A percentile compares a stretch with the other conserved stretches of the same genome.
phyloP scores from a whole-genome alignment of 225 moss, liverwort and hornwort species.

The Rhytidiadelphus loreus region DNA sequence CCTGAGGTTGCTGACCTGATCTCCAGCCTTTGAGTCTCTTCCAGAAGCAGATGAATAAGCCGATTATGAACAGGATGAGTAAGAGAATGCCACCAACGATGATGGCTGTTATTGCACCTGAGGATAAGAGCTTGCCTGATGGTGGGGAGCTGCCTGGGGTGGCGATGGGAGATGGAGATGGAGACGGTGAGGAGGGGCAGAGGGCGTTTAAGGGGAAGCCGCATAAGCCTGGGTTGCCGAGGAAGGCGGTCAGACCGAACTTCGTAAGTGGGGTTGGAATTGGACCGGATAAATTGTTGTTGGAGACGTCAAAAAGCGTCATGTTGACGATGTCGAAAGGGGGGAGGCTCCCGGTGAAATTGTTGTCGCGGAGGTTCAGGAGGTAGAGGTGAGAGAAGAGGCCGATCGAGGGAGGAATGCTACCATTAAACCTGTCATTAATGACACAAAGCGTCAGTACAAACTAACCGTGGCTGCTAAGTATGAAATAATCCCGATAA shows the following conservation, averaged over 20 bases:
- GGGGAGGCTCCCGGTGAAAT: slow-evolving; percentile 43
- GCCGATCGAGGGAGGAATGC: slow-evolving; percentile 12
- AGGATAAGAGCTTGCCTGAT: slow-evolving; percentile 12
- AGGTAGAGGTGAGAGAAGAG: slow-evolving; percentile 19
- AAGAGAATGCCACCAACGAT: slow-evolving; percentile 37
- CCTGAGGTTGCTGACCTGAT: background rate
- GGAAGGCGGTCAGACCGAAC: background rate
- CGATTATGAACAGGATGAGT: slow-evolving; percentile 19
- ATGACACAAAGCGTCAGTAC: background rate
- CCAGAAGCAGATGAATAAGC: slow-evolving; percentile 27
- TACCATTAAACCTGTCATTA: slow-evolving; percentile 23
- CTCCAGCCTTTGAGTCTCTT: background rate
- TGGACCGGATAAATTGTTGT: slow-evolving; percentile 22
- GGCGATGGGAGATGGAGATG: background rate
- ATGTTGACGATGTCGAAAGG: slow-evolving; percentile 2
- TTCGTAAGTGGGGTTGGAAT: slow-evolving; percentile 1
- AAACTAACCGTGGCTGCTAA: background rate
- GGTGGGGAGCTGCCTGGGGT: background rate
- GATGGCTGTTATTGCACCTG: slow-evolving; percentile 57
- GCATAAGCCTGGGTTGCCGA: slow-evolving; percentile 22
- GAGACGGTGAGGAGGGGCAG: slow-evolving; percentile 2
- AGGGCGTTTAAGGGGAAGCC: slow-evolving; percentile 5
- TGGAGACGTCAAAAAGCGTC: slow-evolving; percentile 3
- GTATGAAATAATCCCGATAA: background rate
- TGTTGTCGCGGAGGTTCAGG: slow-evolving; percentile 27